Evolutionary conservation across 2,329 filamentous ascomycete species (phyloP), one percentile per base, ranked within the genome.

Genomic region (Colletotrichum euphorbiae): DNA sequence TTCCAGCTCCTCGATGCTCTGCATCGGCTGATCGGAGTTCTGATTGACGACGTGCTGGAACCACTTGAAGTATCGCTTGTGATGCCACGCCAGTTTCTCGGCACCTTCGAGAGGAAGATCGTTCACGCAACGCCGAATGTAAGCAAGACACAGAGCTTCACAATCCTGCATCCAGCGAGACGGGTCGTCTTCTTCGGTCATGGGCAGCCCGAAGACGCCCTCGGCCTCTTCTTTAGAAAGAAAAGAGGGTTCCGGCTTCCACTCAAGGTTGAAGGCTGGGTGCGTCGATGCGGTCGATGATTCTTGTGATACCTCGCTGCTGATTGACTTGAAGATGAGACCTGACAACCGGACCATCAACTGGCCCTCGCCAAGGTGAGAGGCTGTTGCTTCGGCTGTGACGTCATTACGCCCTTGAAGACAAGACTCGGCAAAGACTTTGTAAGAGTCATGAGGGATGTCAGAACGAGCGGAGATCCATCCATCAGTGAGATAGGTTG

Each of bases 221-320:
- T 48, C 51, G 4, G 71, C 65, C 15, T 74, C 56, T 12, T 69
- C 28, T 42, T 67, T 46, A 59, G 31, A 56, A n/a, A 74, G 57
- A 9, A 72, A 61, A 2, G 57, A 61, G 0, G 72, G 71, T 45
- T 73, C 71, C 7, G 71, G 71, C 13, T 71, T 73, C 72, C 72
- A 73, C 5, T 61, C 62, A 1, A 73, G 11, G 7, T 72, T 71
- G 57, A 69, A 68, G 9, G 73, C 71, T 2, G 64, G 59, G 19
- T 70, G 70, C 2, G 6, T 28, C 7, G 67, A 52, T 12, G 24
- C 31, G 12, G 64, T 21, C 4, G 33, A 46, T 2, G 33, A 17
- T 8, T 63, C 17, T 17, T 66, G 45, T 1, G 69, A 42, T 7
- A 51, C 5, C 1, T 48, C 61, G 4, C 56, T 55, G 5, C 64